Base-by-base conservation (phyloP, 2,329 filamentous ascomycete genomes). In the Biscogniauxia marginata region DNA sequence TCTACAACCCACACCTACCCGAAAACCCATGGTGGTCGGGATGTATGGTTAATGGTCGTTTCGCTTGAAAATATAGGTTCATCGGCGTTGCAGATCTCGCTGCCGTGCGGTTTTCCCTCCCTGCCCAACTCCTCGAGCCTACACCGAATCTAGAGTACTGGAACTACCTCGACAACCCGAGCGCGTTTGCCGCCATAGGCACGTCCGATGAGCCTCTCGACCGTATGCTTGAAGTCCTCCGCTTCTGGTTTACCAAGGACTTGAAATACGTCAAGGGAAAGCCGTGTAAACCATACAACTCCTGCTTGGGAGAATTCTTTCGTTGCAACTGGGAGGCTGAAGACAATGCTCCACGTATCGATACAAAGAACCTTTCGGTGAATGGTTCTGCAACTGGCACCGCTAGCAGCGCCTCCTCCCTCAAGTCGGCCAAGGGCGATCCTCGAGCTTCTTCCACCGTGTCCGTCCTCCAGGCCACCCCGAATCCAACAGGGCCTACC, bases 201-300 rank as follows among this genome's bases (percentile, higher is more conserved):
- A 93, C 93, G 67, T 95, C 93, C 18, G 90, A 98, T 66, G 91
- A 98, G 66, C 84, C 89, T 9, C 79, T 98, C 54, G 93, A 95
- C 66, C 91, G 95, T 65, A 97, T 97, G 90, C 84, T 99, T 51
- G 93, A 93, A 69, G 91, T 96, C 24, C 76, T 98, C 66, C 87
- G 93, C 58, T 99, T 98, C 76, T 99, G 95, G 95, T 96, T 98
- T 69, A 98, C 95, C 61, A 99, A 99, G 74, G 95, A 99, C 74
- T 74, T 99, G 74, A 99, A 99, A 84, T 99, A 98, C 70, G 91
- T 96, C 72, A 98, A 98, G 78, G 93, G 93, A 58, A 96, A 93
- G 78, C 95, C 95, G 46, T 98, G 93, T 85, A 99, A 99, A 76
- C 95, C 95, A 9, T 99, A 99, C 78, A 99, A 99, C 75, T 97